Conservation (phyloP, 352 stramenopile genomes). For the Blastocystis sp. region DNA sequence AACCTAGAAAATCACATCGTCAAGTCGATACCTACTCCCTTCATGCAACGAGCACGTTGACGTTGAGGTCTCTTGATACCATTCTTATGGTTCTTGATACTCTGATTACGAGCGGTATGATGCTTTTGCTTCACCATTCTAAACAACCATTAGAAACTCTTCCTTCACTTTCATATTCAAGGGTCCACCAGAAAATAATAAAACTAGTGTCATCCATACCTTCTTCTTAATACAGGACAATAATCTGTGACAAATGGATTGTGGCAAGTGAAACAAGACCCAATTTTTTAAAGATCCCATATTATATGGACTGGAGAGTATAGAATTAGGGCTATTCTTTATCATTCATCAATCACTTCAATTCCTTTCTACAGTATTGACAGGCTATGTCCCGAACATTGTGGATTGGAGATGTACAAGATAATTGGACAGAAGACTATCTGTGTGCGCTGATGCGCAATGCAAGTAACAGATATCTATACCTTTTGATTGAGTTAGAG, state of each 20-base stretch:
- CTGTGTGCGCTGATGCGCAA: constrained; percentile 54
- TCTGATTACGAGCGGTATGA: constrained; percentile 80
- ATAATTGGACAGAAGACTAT: constrained; percentile 60
- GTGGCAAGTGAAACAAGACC: background rate
- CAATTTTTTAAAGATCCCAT: background rate
- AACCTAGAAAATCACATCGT: constrained; percentile 67
- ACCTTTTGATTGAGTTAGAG: background rate
- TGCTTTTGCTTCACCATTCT: constrained; percentile 75
- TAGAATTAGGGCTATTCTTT: constrained; percentile 1
- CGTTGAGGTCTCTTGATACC: constrained; percentile 80
- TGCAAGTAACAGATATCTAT: background rate
- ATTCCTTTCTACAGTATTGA: background rate
- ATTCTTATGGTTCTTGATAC: constrained; percentile 80
- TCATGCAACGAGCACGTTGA: constrained; percentile 77
- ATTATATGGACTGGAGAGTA: background rate
- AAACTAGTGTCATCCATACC: background rate
- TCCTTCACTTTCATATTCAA: background rate
- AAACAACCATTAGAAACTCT: constrained; percentile 32
- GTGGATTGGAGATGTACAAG: constrained; percentile 60
- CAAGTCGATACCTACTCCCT: constrained; percentile 70
- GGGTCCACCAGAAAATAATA: background rate
- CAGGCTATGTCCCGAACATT: constrained; percentile 36
- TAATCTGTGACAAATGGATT: constrained; percentile 51
- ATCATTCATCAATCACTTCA: background rate
- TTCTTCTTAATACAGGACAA: constrained; percentile 61